Evolutionary conservation across 306 rosid genomes (phyloP).

Genomic region (Delonix regia): DNA sequence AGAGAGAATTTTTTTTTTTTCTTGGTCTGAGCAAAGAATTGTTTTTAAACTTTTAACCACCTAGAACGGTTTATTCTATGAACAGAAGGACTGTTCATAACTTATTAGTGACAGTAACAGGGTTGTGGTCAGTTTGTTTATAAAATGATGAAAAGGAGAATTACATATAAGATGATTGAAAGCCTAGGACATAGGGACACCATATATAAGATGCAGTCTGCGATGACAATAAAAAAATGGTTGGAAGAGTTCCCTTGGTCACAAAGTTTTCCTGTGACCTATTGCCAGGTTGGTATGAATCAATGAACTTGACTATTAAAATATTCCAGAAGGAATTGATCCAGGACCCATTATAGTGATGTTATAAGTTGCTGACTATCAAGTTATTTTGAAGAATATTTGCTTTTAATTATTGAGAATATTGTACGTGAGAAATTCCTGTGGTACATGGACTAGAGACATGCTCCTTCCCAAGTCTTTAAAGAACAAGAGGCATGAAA

Average conservation of each 20-base stretch:
- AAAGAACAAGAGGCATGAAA: background rate
- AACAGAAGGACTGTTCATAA: background rate
- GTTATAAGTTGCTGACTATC: background rate
- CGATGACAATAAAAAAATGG: background rate
- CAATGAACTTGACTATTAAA: background rate
- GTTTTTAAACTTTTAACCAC: background rate
- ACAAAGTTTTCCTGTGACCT: background rate
- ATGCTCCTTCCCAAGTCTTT: background rate
- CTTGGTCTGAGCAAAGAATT: background rate
- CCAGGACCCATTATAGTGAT: background rate
- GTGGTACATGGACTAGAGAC: background rate
- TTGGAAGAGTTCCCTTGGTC: background rate
- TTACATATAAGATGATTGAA: background rate
- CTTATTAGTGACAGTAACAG: background rate
- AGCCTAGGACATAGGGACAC: background rate
- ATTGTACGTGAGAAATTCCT: too few species aligned
- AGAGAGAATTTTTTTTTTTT: background rate
- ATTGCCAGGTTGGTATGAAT: background rate
- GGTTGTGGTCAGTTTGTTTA: background rate
- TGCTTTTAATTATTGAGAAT: background rate
- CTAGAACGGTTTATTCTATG: background rate
- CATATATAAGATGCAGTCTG: background rate
- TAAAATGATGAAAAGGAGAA: background rate
- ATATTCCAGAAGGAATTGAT: background rate
- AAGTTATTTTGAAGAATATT: background rate